Base-by-base conservation (phyloP, 2,329 filamentous ascomycete genomes). In the Claviceps capensis region DNA sequence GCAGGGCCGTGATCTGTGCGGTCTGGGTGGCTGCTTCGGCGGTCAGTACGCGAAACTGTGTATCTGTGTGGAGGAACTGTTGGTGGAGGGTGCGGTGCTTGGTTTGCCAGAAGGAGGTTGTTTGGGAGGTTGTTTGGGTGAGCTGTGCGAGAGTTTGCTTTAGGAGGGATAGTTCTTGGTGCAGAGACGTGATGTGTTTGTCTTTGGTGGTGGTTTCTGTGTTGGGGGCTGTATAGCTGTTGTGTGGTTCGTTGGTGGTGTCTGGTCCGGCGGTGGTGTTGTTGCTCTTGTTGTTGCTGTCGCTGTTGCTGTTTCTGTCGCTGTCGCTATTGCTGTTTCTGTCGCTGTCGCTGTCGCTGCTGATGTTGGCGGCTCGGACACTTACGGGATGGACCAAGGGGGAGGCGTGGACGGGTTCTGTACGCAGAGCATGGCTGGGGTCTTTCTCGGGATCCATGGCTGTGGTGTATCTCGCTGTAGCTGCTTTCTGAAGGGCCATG, bases 91-190 rank as follows among this genome's bases (percentile, higher is more conserved):
- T 64, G 53, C 71, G 72, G 63, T 79, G 73, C 59, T 78, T 79
- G 45, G 70, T 63, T 64, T 81, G 77, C 77, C 79, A 82, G 61
- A 76, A 79, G 14, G 70, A 70, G 3, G 76, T 69, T 48, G 72
- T 74, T 62, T 80, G 76, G 64, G 70, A 70, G 3, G 76, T 69
- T 48, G 72, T 74, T 62, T 80, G 76, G 64, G 70, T 73, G 17
- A 81, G 69, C 60, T 79, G 71, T 50, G 68, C 65, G 61, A 81
- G 80, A 60, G 79, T 76, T 52, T 62, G 61, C 60, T 78, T 73
- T 72, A 79, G 76, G 36, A 71, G 62, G 14, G 60, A 63, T 52
- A 81, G 68, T 60, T 81, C 77, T 47, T 66, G 69, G 62, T 79
- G 71, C 44, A 82, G 71, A 44, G 69, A 63, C 7, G 71, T 67